Evolutionary conservation across 257 asterid genomes (phyloP).

Genomic region (Primulina tabacum): DNA sequence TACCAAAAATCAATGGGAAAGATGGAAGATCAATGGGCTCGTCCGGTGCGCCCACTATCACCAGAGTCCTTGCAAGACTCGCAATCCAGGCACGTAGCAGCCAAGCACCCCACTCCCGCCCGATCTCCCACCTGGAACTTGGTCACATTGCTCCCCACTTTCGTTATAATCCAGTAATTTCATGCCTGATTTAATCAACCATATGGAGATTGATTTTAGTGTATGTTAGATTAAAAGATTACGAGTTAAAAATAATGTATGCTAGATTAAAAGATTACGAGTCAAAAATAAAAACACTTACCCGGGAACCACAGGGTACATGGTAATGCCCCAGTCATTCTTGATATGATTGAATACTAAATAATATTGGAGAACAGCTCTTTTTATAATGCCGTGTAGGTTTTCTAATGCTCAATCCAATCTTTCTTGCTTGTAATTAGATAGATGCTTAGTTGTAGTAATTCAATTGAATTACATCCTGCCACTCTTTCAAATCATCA

Average conservation of each 20-base stretch:
- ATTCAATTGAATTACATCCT: too few species aligned
- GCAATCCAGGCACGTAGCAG: constrained; percentile 74
- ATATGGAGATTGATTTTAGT: background rate
- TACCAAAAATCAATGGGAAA: constrained; percentile 72
- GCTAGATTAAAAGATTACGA: too few species aligned
- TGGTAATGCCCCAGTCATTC: constrained; percentile 64
- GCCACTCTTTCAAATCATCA: too few species aligned
- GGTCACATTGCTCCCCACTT: constrained; percentile 72
- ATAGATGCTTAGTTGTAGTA: too few species aligned
- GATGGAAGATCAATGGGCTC: constrained; percentile 77
- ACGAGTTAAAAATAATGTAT: too few species aligned
- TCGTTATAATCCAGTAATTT: constrained; percentile 62
- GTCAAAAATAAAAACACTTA: background rate
- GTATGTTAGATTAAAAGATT: too few species aligned
- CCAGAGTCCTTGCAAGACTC: constrained; percentile 66
- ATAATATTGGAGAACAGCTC: too few species aligned
- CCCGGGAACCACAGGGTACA: constrained; percentile 69
- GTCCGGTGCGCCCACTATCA: constrained; percentile 77
- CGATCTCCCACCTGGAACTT: constrained; percentile 64
- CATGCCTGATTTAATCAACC: constrained; percentile 51
- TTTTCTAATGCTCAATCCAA: too few species aligned
- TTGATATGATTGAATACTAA: too few species aligned
- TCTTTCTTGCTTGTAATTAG: too few species aligned
- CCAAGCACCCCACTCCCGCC: constrained; percentile 86
- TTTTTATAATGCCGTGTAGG: too few species aligned